Evolutionary conservation across 2,329 filamentous ascomycete genomes (phyloP).

Genomic region (Trichoderma pleuroti): DNA sequence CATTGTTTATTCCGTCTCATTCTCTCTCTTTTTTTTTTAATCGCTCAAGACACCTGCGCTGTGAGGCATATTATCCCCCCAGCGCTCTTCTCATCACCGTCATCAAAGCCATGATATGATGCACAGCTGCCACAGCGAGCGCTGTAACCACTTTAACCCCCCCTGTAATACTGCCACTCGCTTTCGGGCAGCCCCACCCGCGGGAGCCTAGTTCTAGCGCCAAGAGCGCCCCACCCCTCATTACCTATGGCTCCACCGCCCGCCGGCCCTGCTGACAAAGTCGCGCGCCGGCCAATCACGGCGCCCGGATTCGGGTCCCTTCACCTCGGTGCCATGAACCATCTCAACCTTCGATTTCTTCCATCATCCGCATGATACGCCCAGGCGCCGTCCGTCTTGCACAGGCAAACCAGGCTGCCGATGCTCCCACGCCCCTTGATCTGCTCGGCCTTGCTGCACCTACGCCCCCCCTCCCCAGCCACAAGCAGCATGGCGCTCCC

Average conservation of each 20-base stretch:
- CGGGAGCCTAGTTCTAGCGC: constrained; percentile 15
- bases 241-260: not conserved
- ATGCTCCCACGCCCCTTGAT: not conserved
- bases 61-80: not conserved
- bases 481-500: not conserved
- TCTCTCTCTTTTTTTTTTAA: not conserved
- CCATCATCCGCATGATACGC: constrained; percentile 1
- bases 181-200: constrained; percentile 4
- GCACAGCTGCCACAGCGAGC: not conserved
- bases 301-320: not conserved
- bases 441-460: not conserved
- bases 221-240: not conserved
- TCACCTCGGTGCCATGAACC: not conserved
- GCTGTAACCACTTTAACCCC: not conserved
- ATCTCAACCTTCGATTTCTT: constrained; percentile 6
- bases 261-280: not conserved
- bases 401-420: not conserved
- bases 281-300: not conserved
- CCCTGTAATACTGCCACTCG: not conserved
- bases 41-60: not conserved
- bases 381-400: not conserved
- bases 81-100: not conserved
- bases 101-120: not conserved
- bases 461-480: not conserved
- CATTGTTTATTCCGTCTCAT: not conserved